Percentiles rank a stretch among this genome's conserved stretches.
Evolutionary conservation across 371 early-diverging fungal genomes (phyloP).

Genomic region (Mucor piriformis): DNA sequence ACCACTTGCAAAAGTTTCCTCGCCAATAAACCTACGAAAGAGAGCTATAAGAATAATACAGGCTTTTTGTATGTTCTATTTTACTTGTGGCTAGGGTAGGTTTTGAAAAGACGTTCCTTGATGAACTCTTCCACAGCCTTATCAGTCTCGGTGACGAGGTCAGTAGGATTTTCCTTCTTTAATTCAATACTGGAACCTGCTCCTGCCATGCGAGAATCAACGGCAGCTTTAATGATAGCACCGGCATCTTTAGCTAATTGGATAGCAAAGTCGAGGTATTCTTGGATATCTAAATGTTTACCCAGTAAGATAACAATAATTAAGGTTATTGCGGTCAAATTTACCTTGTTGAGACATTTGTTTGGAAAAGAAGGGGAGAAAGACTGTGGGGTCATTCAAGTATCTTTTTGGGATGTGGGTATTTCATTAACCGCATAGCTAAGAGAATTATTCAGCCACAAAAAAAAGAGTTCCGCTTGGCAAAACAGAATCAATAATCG

Average conservation of each 20-base stretch:
- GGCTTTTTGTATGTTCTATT: background rate
- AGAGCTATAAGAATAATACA: background rate
- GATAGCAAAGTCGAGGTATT: conserved; percentile 58
- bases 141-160: conserved; percentile 88
- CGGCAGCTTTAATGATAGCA: conserved; percentile 61
- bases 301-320: background rate
- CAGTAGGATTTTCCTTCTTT: conserved; percentile 71
- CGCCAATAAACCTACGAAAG: conserved; percentile 74
- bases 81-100: conserved; percentile 72
- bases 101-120: conserved; percentile 55
- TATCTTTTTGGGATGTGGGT: too few relatives aligned
- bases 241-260: conserved; percentile 67
- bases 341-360: conserved; percentile 15
- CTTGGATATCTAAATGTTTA: conserved; percentile 26
- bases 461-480: too few relatives aligned
- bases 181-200: conserved; percentile 45
- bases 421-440: background rate
- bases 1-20: conserved; percentile 75
- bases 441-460: too few relatives aligned
- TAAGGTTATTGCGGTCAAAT: background rate
- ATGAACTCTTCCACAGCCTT: conserved; percentile 77
- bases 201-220: conserved; percentile 55
- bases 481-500: too few relatives aligned
- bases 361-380: background rate
- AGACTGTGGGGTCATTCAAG: too few relatives aligned